Evolutionary conservation across 2,329 filamentous ascomycete species (phyloP).

Genomic region (Chrysoporthe austroafricana): DNA sequence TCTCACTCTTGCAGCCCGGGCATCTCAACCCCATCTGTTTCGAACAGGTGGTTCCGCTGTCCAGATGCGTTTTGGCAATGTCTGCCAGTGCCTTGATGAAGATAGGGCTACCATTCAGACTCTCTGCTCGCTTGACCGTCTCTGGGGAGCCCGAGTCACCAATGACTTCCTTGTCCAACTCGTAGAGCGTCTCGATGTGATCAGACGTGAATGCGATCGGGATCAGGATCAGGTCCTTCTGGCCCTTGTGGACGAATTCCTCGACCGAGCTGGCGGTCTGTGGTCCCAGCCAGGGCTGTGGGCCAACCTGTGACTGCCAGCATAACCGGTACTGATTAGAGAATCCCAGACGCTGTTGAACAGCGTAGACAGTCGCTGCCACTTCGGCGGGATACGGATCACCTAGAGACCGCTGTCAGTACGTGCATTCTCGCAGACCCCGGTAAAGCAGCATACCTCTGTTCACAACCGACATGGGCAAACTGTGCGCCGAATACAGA

Average conservation of each 20-base stretch:
- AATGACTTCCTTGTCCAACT: slow-evolving; percentile 94
- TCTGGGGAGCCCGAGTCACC: slow-evolving; percentile 79
- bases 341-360: slow-evolving; percentile 90
- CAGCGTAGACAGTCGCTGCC: slow-evolving; percentile 91
- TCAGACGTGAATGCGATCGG: slow-evolving; percentile 99
- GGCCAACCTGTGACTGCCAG: slow-evolving; percentile 98
- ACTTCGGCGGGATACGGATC: slow-evolving; percentile 97
- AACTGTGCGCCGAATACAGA: slow-evolving; percentile 91
- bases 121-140: slow-evolving; percentile 86
- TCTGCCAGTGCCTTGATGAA: slow-evolving; percentile 92
- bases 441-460: slow-evolving; percentile 59
- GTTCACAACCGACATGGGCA: slow-evolving; percentile 98
- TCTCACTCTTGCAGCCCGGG: slow-evolving; percentile 89
- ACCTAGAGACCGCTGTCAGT: slow-evolving; percentile 53
- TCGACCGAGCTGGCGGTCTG: slow-evolving; percentile 90
- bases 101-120: slow-evolving; percentile 84
- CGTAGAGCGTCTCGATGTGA: slow-evolving; percentile 95
- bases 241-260: slow-evolving; percentile 85
- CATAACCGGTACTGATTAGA: slow-evolving; percentile 90
- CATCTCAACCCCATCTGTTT: slow-evolving; percentile 88
- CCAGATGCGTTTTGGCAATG: slow-evolving; percentile 79
- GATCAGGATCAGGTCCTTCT: slow-evolving; percentile 88
- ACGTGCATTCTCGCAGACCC: neutral
- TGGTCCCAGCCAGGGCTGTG: slow-evolving; percentile 91
- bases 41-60: slow-evolving; percentile 70